Evolutionary conservation across 1,139 yeast species (phyloP), one percentile per base, ranked within the genome.

Genomic region (Pichia sp.): DNA sequence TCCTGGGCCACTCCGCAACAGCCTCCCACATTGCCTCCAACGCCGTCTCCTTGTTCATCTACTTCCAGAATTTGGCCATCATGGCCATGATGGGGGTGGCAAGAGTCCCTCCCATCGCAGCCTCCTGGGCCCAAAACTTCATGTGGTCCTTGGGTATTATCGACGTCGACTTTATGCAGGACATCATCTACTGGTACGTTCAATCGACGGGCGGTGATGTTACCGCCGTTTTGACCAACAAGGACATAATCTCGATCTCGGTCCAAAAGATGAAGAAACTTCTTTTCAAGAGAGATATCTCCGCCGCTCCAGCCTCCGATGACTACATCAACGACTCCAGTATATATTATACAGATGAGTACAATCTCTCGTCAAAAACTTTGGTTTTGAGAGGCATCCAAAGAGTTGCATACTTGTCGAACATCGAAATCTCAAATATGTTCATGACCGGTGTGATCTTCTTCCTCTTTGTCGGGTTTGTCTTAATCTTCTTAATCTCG

Each of bases 61-160:
- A 93, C 72, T 93, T 93, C 80, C 99, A 93, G 74, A 83, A 90
- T 55, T 79, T 93, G 64, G 97, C 98, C 34, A 86, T 93, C 61
- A 87, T 95, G 29, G 82, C 96, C 31, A 90, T 93, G 97, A 87
- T 92, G 93, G 97, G 96, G 50, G 98, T 93, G 43, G 81, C 90
- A 23, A 78, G 84, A 59, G 88, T 90, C 30, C 99, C 99, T 8
- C 99, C 99, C 5, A 90, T 93, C 61, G 98, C 98, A 8, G 93
- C 97, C 1, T 95, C 98, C 4, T 93, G 99, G 99, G 85, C 96
- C 41, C 97, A 93, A 70, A 93, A 93, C 74, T 93, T 93, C 75
- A 85, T 84, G 73, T 93, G 99, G 99, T 85, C 97, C 5, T 79
- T 93, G 78, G 99, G 99, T 54, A 84, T 93, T 60, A 89, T 95